Base-by-base conservation (phyloP, 805 yeast genomes). In the Kodamaea sagamina region DNA sequence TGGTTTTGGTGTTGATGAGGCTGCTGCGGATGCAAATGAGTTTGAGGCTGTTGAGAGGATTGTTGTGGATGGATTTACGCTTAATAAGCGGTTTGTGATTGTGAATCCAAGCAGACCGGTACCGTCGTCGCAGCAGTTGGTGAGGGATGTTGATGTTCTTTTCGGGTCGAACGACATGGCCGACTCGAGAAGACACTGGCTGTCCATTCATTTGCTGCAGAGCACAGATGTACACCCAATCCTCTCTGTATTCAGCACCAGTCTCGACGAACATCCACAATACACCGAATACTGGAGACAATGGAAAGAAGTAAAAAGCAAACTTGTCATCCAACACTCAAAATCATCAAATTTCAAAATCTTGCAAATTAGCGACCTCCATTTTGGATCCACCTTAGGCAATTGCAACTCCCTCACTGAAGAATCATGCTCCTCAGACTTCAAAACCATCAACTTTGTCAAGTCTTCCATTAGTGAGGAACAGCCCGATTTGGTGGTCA, bases 331-430 rank as follows among this genome's bases (percentile, higher is more conserved):
- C 12, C 15, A 50, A 55, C 22, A 41, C 36, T 12, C 21, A 7
- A 24, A 45, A 3, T 44, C 46, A 17, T 41, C 50, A 7, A 57
- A 54, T 7, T 65, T 65, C 47, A 68, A 63, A 48, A 49, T 70
- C 11, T 46, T 70, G 34, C 75, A 70, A 47, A 32, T 70, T 22
- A 60, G 68, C 26, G 75, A 71, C 48, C 52, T 69, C 42, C 75
- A 70, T 48, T 63, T 66, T 45, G 67, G 71, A 15, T 63, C 59
- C 39, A 54, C 57, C 43, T 40, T 46, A 18, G 70, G 66, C 4
- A 57, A 60, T 40, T 43, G 39, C 11, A 51, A 51, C 16, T 41
- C 50, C 21, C 29, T 25, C 41, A 7, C 43, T n/a, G 46, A 42
- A n/a, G 25, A 34, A n/a, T 8, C 24, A 8, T 57, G 66, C 41